Evolutionary conservation across 345 rosid species (phyloP).

Genomic region (Alliaria petiolata): DNA sequence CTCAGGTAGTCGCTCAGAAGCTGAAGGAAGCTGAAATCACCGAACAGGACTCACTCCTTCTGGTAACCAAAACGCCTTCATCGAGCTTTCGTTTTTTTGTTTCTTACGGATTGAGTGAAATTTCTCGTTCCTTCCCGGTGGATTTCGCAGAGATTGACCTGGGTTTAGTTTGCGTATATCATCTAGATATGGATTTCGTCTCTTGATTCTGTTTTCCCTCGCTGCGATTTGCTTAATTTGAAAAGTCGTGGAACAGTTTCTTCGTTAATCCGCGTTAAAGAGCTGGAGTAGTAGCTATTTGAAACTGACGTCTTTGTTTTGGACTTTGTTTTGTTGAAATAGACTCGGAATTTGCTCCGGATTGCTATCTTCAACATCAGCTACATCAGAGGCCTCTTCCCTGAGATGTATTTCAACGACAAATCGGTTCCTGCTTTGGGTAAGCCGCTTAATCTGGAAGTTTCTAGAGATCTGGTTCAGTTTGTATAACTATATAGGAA

Average conservation of each 20-base stretch:
- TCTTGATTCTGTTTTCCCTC: neutral
- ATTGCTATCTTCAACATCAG: conserved; percentile 96
- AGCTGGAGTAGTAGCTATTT: neutral
- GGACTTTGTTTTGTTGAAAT: conserved; percentile 6
- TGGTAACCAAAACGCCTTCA: conserved; percentile 44
- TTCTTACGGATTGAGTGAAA: neutral
- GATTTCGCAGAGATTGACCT: neutral
- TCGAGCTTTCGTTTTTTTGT: neutral
- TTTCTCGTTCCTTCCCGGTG: neutral
- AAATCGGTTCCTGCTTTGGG: conserved; percentile 97
- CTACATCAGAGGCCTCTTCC: conserved; percentile 94
- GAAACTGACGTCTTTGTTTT: conserved; percentile 1
- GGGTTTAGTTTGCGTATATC: neutral
- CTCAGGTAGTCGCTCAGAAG: conserved; percentile 80
- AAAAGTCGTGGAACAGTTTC: no score
- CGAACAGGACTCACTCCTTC: conserved; percentile 94
- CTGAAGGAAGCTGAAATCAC: conserved; percentile 92
- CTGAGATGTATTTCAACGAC: conserved; percentile 91
- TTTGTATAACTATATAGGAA: neutral
- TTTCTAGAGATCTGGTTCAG: neutral
- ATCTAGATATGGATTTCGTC: neutral
- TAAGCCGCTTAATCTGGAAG: conserved; percentile 26
- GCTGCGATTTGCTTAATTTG: neutral
- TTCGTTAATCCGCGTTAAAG: no score
- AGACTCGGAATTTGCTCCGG: conserved; percentile 93